Evolutionary conservation across 345 rosid genomes (phyloP).

Genomic region (Bretschneidera sinensis): DNA sequence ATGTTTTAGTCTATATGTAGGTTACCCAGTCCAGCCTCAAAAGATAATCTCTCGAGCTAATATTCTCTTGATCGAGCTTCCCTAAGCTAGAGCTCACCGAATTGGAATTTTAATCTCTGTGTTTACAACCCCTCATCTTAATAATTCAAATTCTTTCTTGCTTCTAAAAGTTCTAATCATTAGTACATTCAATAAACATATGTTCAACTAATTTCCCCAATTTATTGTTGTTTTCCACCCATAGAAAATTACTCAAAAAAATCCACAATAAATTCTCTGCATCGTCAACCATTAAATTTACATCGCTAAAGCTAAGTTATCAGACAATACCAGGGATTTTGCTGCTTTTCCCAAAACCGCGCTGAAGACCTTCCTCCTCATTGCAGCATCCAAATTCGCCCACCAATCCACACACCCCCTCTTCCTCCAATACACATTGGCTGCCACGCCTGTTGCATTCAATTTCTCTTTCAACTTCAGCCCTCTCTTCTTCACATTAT

Average conservation of each 20-base stretch:
- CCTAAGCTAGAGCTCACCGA: no score
- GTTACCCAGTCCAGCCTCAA: no score
- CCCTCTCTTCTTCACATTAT: constrained; percentile 64
- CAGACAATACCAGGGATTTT: constrained; percentile 58
- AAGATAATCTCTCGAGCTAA: no score
- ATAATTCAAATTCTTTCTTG: no score
- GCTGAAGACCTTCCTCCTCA: constrained; percentile 45
- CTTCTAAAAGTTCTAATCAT: no score
- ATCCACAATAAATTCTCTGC: constrained; percentile 1
- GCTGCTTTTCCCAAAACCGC: constrained; percentile 58
- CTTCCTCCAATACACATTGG: constrained; percentile 88
- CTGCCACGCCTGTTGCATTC: constrained; percentile 47
- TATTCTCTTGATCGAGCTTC: no score
- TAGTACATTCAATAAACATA: no score
- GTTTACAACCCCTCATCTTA: no score
- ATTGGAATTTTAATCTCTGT: no score
- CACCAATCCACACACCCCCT: constrained; percentile 89
- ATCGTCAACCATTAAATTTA: neutral
- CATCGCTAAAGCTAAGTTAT: constrained; percentile 6
- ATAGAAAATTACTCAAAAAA: neutral
- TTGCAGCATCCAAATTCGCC: constrained; percentile 49
- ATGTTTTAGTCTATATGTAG: neutral
- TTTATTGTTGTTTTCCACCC: no score
- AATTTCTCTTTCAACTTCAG: constrained; percentile 77
- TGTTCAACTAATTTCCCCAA: neutral